Percentiles rank a stretch among this genome's conserved stretches.
Evolutionary conservation across 176 grass and related monocot species (phyloP).

Genomic region (Puya raimondii): DNA sequence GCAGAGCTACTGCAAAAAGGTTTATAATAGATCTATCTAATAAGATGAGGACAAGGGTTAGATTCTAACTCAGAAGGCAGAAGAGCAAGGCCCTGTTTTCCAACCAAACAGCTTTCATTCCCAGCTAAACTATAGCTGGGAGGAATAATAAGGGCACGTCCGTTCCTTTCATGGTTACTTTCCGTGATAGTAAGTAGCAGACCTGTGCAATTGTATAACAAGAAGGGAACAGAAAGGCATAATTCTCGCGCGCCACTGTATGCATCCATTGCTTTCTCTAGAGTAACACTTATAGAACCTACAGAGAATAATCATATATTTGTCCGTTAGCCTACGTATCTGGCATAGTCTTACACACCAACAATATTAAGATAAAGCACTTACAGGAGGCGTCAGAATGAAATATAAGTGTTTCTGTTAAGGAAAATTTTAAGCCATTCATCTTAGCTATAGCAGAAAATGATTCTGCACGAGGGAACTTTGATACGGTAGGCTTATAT

Average conservation of each 20-base stretch:
- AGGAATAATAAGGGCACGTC: constrained; percentile 53
- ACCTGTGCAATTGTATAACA: constrained; percentile 89
- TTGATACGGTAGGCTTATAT: constrained; percentile 48
- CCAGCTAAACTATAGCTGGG: constrained; percentile 60
- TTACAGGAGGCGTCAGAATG: constrained; percentile 68
- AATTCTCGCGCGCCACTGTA: constrained; percentile 77
- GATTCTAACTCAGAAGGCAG: constrained; percentile 43
- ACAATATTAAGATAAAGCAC: not conserved
- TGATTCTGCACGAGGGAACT: constrained; percentile 71
- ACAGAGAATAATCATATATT: constrained; percentile 24
- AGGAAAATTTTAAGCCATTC: constrained; percentile 60
- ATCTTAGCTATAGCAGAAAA: constrained; percentile 60
- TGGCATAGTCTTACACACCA: not conserved
- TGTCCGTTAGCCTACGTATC: constrained; percentile 12
- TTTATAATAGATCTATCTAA: not conserved
- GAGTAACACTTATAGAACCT: constrained; percentile 67
- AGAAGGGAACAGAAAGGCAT: constrained; percentile 80
- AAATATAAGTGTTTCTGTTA: constrained; percentile 65
- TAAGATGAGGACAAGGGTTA: not conserved
- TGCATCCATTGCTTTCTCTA: constrained; percentile 88
- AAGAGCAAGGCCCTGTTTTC: constrained; percentile 61
- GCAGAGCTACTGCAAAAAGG: not conserved
- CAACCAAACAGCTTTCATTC: constrained; percentile 28
- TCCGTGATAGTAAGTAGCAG: constrained; percentile 64
- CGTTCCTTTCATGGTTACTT: constrained; percentile 60